Base-by-base conservation (phyloP, 441 rosid genomes). In the Manihot esculenta region DNA sequence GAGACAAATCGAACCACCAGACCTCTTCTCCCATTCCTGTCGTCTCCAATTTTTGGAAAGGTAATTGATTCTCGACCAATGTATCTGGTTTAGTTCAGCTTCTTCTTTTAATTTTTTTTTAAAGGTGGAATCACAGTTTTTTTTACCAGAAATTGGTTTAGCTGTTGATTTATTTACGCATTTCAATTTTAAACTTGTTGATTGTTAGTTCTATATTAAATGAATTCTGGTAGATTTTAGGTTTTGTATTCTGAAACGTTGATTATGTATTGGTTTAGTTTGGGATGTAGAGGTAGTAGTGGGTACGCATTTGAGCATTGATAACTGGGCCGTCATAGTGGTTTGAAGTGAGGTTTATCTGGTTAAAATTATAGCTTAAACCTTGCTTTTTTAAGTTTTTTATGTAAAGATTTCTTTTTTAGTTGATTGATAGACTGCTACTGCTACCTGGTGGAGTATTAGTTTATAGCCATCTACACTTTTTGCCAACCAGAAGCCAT, bases 21-120 rank as follows among this genome's bases (percentile, higher is more conserved):
- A 77, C 94, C 62, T 74, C 97, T 58, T 92, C 97, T 81, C 97
- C 98, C 38, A 72, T 87, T 80, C 79, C 94, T 49, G 83, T 87
- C 70, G 88, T 95, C 77, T 80, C 97, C 74, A 87, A 80, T 83
- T 96, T 91, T 85, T 93, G 99, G 99, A 88, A 84, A 95, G 99
- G 99, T 93, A 77, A 66, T 55, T 17, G 9, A 38, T 38, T 38
- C 42, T 38, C 42, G 10, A 42, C 51, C 24, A 20, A 14, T 70
- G 7, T 14, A 33, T 55, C 17, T 55, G 24, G 15, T 55, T 23
- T 55, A 23, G 59, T 55, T 55, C 30, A 23, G 24, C 27, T 21
- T 54, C 15, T 9, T 20, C 9, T 55, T 55, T n/a, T n/a, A n/a
- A n/a, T 15, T 54, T 20, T 20, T 9, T 55, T 24, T 18, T 55